phyloP scores from a whole-genome alignment of 1,139 yeast genomes.

The Entelexis sorbosivorans region DNA sequence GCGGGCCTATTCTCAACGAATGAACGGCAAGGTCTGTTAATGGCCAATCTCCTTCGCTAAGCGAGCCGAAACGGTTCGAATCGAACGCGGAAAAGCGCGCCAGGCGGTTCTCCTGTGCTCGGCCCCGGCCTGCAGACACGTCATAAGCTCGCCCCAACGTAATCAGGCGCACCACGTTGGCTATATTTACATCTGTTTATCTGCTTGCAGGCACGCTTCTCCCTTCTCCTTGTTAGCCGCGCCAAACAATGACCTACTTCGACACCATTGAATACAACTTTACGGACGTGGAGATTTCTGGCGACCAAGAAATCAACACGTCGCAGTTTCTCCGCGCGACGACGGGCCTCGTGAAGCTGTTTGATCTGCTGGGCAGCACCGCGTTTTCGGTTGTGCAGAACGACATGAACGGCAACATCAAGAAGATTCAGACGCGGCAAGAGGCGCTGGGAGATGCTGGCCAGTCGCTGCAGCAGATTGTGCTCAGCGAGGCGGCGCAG shows the following conservation, averaged over 20 bases:
- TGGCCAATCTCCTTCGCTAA: no score
- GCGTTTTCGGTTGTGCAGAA: constrained; percentile 79
- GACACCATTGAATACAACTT: constrained; percentile 67
- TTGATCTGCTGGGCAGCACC: constrained; percentile 69
- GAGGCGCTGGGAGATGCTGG: constrained; percentile 39
- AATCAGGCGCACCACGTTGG: neutral
- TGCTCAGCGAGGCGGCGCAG: constrained; percentile 53
- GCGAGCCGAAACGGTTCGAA: no score
- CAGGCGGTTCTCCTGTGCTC: neutral
- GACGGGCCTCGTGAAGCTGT: constrained; percentile 69
- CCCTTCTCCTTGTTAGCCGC: neutral
- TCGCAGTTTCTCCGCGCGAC: constrained; percentile 71
- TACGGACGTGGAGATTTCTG: constrained; percentile 57
- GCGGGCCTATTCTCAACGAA: no score
- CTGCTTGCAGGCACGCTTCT: neutral
- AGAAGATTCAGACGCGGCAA: constrained; percentile 58
- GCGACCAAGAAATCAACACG: constrained; percentile 53
- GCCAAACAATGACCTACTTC: constrained; percentile 43
- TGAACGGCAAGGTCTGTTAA: no score
- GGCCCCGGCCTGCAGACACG: neutral
- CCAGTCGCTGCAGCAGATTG: constrained; percentile 63
- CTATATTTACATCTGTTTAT: constrained; percentile 3
- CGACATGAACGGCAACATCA: constrained; percentile 81
- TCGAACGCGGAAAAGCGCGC: no score
- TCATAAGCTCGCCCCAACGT: neutral